Percentiles rank a stretch among this genome's conserved stretches.
Conservation (phyloP, 2,329 filamentous ascomycete genomes). For the Botryosphaeria dothidea region DNA sequence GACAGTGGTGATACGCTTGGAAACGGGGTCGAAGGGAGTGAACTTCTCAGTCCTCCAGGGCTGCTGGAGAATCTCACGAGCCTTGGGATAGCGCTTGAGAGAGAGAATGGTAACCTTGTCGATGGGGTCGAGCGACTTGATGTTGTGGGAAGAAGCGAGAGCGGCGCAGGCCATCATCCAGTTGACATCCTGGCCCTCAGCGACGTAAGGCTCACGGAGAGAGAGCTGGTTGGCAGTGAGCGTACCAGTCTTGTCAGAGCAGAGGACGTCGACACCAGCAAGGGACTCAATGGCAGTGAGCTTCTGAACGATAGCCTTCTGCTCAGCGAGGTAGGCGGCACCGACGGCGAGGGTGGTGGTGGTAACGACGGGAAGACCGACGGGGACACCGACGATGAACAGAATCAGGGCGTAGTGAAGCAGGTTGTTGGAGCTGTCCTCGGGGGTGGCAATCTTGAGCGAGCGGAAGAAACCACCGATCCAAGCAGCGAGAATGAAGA, state of each 20-base stretch:
- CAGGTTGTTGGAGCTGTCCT: constrained; percentile 62
- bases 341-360: constrained; percentile 77
- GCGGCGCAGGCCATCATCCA: constrained; percentile 84
- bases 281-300: constrained; percentile 76
- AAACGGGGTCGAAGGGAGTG: constrained; percentile 76
- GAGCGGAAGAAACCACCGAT: constrained; percentile 78
- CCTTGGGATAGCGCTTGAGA: constrained; percentile 74
- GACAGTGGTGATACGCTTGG: constrained; percentile 74
- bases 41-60: constrained; percentile 79
- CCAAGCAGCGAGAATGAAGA: constrained; percentile 74
- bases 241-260: constrained; percentile 81
- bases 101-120: constrained; percentile 78
- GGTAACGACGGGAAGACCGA: constrained; percentile 77
- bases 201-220: constrained; percentile 75
- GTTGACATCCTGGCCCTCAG: constrained; percentile 75
- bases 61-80: constrained; percentile 71
- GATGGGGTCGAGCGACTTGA: constrained; percentile 76
- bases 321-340: constrained; percentile 74
- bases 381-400: constrained; percentile 76
- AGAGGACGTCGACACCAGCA: constrained; percentile 73
- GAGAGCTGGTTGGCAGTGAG: constrained; percentile 74
- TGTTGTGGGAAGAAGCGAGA: constrained; percentile 75
- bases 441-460: constrained; percentile 61
- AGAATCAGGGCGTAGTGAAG: constrained; percentile 70
- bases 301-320: constrained; percentile 79